A percentile compares a stretch with the other conserved stretches of the same genome.
Evolutionary conservation across 2,329 filamentous ascomycete genomes (phyloP).

Genomic region (Fusarium hainanense): DNA sequence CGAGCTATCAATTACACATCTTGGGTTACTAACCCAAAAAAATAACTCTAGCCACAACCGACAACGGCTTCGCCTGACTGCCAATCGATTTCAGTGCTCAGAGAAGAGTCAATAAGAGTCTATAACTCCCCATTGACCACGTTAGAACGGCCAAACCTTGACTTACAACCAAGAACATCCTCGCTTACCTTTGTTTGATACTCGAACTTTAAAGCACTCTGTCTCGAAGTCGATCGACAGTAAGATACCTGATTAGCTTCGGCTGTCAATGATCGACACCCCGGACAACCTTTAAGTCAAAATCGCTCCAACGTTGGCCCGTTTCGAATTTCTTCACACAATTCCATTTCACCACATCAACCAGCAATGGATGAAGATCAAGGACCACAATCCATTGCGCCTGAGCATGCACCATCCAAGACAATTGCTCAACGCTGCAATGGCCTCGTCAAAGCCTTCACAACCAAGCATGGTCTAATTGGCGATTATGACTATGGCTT

Average conservation of each 20-base stretch:
- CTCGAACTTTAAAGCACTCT: not conserved
- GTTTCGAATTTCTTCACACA: slow-evolving; percentile 12
- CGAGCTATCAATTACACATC: slow-evolving; percentile 32
- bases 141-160: not conserved
- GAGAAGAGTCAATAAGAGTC: slow-evolving; percentile 14
- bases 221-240: slow-evolving; percentile 9
- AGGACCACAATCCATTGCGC: slow-evolving; percentile 61
- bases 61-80: slow-evolving; percentile 27
- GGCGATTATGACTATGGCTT: slow-evolving; percentile 92
- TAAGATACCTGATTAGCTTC: slow-evolving; percentile 15
- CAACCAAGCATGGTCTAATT: slow-evolving; percentile 77
- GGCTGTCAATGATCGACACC: slow-evolving; percentile 9
- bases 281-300: slow-evolving; percentile 7
- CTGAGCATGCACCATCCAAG: slow-evolving; percentile 51
- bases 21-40: slow-evolving; percentile 36
- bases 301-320: not conserved
- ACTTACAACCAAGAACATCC: not conserved
- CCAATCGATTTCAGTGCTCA: slow-evolving; percentile 14
- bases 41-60: slow-evolving; percentile 32
- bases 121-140: slow-evolving; percentile 27
- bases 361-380: slow-evolving; percentile 66
- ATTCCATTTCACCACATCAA: slow-evolving; percentile 16
- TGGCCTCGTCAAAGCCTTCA: slow-evolving; percentile 54
- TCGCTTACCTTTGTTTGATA: not conserved
- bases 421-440: slow-evolving; percentile 44